A percentile compares a stretch with the other conserved stretches of the same genome.
Conservation (phyloP, 1,284 basidiomycete species). For the Wolfiporia cocos region DNA sequence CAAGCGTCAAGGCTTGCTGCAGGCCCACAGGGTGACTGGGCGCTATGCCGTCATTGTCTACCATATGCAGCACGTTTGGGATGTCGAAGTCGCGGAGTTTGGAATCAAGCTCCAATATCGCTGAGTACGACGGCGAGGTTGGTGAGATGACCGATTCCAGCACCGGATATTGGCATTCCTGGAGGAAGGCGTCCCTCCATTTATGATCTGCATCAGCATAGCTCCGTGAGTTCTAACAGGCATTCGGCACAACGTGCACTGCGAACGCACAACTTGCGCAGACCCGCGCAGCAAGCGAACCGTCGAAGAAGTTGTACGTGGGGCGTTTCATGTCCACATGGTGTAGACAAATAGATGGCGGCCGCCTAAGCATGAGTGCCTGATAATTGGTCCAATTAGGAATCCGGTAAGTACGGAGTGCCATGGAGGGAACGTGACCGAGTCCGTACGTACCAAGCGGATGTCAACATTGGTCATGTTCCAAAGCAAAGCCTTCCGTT, state of each 20-base stretch:
- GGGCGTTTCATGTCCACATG: constrained; percentile 22
- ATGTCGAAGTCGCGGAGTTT: constrained; percentile 24
- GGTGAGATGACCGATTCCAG: constrained; percentile 18
- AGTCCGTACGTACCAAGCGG: constrained; percentile 35
- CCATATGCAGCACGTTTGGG: constrained; percentile 19
- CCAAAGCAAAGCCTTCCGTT: constrained; percentile 54
- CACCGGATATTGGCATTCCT: constrained; percentile 23
- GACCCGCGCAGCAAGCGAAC: constrained; percentile 2
- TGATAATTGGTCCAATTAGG: constrained; percentile 7
- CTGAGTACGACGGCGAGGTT: constrained; percentile 20
- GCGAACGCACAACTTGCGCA: not conserved
- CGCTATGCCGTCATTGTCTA: constrained; percentile 14
- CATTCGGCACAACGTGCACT: no score
- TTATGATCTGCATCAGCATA: constrained; percentile 24
- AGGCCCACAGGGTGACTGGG: constrained; percentile 20
- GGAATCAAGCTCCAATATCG: constrained; percentile 22
- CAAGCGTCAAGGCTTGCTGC: constrained; percentile 27
- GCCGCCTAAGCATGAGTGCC: constrained; percentile 25
- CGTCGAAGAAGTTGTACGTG: constrained; percentile 7
- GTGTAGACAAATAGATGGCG: constrained; percentile 22
- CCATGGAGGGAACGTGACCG: not conserved
- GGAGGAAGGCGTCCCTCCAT: constrained; percentile 25
- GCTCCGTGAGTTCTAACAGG: no score
- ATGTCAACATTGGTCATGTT: constrained; percentile 47
- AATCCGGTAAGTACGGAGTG: constrained; percentile 31